A percentile compares a stretch with the other conserved stretches of the same genome.
phyloP scores from a whole-genome alignment of 306 rosid genomes.

The Cucumis hystrix region DNA sequence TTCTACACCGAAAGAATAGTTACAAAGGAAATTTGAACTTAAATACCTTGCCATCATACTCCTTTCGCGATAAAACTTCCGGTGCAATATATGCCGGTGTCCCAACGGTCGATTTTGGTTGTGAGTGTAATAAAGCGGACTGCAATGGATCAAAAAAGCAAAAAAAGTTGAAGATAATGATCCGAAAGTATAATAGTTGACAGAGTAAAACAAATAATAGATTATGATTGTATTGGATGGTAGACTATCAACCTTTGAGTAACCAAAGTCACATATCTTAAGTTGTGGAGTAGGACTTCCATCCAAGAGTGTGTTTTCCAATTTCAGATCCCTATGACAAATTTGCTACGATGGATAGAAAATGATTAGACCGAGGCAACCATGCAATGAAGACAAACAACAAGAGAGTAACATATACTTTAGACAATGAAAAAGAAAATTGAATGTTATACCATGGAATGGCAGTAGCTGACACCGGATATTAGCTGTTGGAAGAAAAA shows the following conservation, averaged over 20 bases:
- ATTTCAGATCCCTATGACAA: constrained; percentile 88
- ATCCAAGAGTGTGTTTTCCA: constrained; percentile 85
- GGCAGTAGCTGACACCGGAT: constrained; percentile 93
- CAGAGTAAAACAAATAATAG: not conserved
- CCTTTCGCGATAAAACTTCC: constrained; percentile 63
- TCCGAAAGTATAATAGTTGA: not conserved
- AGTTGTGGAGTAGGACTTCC: constrained; percentile 74
- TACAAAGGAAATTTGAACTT: not conserved
- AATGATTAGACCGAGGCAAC: not conserved
- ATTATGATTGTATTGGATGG: not conserved
- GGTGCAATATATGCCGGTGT: constrained; percentile 97
- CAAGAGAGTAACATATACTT: not conserved
- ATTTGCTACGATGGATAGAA: constrained; percentile 42
- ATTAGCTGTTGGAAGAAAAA: constrained; percentile 95
- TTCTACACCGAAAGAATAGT: not conserved
- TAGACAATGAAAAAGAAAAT: not conserved
- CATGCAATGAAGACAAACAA: not conserved
- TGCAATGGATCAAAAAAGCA: constrained; percentile 13
- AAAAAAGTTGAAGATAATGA: not conserved
- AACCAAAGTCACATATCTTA: constrained; percentile 90
- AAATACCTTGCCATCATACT: constrained; percentile 83
- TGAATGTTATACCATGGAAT: constrained; percentile 48
- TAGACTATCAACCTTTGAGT: constrained; percentile 49
- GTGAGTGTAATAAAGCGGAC: constrained; percentile 81
- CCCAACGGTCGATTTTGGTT: constrained; percentile 87